Base-by-base conservation (phyloP, 441 rosid species). In the Manihot esculenta region DNA sequence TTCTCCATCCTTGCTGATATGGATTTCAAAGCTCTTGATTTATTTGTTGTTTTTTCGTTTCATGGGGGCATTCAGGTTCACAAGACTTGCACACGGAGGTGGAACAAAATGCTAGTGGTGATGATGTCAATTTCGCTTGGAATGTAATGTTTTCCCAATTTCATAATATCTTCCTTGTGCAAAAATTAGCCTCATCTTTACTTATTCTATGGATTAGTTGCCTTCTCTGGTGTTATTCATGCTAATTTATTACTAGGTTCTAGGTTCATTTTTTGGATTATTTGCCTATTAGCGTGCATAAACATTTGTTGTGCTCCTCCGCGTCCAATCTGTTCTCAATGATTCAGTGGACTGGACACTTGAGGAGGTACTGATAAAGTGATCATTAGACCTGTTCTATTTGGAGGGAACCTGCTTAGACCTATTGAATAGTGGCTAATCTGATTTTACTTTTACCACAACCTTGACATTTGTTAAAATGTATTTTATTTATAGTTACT, bases 91-190 rank as follows among this genome's bases (percentile, higher is more conserved):
- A 26, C 1, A 17, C 12, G 12, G 70, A 24, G 17, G 70, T 55
- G 47, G 66, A 41, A 42, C 64, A 74, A 41, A 26, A 55, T 54
- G 64, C 21, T 55, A 30, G 10, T 48, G 51, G n/a, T 35, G 60
- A 2, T 51, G 67, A 59, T 49, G 71, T 53, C 18, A 73, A 23
- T 73, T 30, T 60, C 51, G 26, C 72, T 60, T 3, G 10, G 10
- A 67, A 49, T 41, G 76, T 73, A 73, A 73, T 66, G 49, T 14
- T 50, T 44, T 45, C 17, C 2, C 12, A 30, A 21, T 44, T 18
- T 54, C 18, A 12, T 55, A 3, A 23, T 24, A 50, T 62, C 20
- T 14, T n/a, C 26, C 12, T 35, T 35, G 5, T 6, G 41, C 41
- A 35, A 35, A 35, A 35, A 4, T 35, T 4, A 35, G 41, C 41